Percentiles rank a stretch among this genome's conserved stretches.
Conservation (phyloP, 2,329 filamentous ascomycete genomes). For the Fusarium albosuccineum region DNA sequence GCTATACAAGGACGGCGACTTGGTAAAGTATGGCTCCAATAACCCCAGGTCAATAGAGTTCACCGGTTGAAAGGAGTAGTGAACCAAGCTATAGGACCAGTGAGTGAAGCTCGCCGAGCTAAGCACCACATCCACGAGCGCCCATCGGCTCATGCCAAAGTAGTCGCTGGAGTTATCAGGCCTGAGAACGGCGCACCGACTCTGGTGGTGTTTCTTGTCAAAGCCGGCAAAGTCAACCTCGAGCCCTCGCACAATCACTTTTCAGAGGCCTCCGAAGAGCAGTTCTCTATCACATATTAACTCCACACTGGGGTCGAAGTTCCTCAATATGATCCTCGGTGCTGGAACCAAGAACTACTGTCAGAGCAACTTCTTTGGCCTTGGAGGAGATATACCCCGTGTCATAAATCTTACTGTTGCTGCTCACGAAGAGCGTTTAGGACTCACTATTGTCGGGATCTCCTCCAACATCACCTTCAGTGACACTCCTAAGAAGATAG, state of each 20-base stretch:
- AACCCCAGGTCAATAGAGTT: conserved; percentile 1
- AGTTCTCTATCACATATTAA: conserved; percentile 47
- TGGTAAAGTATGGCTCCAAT: conserved; percentile 43
- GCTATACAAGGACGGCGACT: conserved; percentile 71
- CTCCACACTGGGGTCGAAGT: conserved; percentile 51
- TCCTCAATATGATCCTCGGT: conserved; percentile 57
- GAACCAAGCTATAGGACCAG: conserved; percentile 75
- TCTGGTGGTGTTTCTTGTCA: conserved; percentile 31
- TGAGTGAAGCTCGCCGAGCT: conserved; percentile 58
- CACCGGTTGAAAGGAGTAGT: conserved; percentile 69
- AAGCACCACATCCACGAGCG: conserved; percentile 59
- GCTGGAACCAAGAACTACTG: conserved; percentile 51
- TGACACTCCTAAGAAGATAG: not conserved
- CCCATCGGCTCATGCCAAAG: conserved; percentile 55
- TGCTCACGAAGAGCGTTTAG: conserved; percentile 49
- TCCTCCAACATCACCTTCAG: not conserved
- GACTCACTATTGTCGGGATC: not conserved
- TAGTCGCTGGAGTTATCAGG: conserved; percentile 53
- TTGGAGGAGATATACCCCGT: conserved; percentile 65
- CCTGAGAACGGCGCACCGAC: conserved; percentile 46
- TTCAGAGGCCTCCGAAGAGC: conserved; percentile 49
- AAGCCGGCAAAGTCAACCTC: conserved; percentile 9
- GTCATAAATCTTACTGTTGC: conserved; percentile 64
- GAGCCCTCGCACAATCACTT: conserved; percentile 29
- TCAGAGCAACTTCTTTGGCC: conserved; percentile 60